Base-by-base conservation (phyloP, 2,329 filamentous ascomycete species). In the Fusarium annulatum region DNA sequence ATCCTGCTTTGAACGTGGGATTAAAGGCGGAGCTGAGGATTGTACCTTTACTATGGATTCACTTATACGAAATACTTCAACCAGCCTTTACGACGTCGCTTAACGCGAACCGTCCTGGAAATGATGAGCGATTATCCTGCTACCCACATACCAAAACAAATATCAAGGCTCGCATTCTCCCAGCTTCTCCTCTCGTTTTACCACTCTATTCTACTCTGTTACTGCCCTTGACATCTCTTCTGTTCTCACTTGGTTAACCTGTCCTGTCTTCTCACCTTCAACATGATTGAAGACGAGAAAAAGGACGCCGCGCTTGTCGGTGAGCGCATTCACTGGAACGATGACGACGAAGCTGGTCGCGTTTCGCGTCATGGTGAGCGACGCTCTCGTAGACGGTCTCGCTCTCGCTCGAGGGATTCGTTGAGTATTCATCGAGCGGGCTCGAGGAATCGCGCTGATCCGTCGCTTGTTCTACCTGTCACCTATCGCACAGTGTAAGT, bases 221-320 rank as follows among this genome's bases (percentile, higher is more conserved):
- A 34, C 16, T 23, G 8, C 16, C 16, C 16, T 16, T 34, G 11
- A 34, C 4, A 34, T 34, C 30, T 34, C 30, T 4, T 34, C 5
- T 23, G 0, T 8, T 23, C 30, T 19, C 16, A 51, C 48, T 51
- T 34, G 30, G n/a, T 51, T 34, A 34, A n/a, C n/a, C 11, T 34
- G n/a, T 15, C n/a, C 30, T 15, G n/a, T 15, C 30, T n/a, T 15
- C 55, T 49, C 30, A 16, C 23, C 33, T 45, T 57, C 53, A 18
- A 6, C 1, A 65, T 65, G 63, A 18, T 23, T n/a, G 63, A 66
- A 21, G 64, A 58, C 30, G 64, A 58, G 39, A 66, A 66, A 33
- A 15, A 16, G 15, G 26, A 39, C 5, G 7, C 49, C 1, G 34
- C 21, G 2, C 10, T 65, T 33, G 7, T 42, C 10, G 64, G 64